Conservation (phyloP, 345 rosid genomes). For the Rubroshorea leprosula region DNA sequence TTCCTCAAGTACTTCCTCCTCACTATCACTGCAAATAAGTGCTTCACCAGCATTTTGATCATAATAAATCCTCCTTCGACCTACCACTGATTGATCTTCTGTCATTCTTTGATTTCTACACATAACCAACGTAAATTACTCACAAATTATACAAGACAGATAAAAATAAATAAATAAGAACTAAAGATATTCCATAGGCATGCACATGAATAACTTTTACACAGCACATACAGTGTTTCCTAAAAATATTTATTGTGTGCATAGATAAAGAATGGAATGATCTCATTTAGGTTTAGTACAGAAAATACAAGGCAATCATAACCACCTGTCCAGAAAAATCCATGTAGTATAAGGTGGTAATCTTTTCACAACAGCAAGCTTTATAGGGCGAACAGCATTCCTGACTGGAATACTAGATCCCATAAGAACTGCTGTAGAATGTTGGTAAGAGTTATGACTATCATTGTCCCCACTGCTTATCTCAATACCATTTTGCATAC, state of each 20-base stretch:
- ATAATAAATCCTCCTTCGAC: conserved; percentile 95
- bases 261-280: not conserved
- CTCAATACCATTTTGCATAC: conserved; percentile 57
- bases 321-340: conserved; percentile 90
- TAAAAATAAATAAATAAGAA: not conserved
- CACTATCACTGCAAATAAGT: conserved; percentile 98
- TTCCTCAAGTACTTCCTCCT: conserved; percentile 80
- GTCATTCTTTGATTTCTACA: conserved; percentile 99
- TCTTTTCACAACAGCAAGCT: conserved; percentile 69
- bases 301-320: not conserved
- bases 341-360: conserved; percentile 94
- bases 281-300: not conserved
- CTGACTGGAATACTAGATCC: conserved; percentile 78
- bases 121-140: not conserved
- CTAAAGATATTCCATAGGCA: not conserved
- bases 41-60: conserved; percentile 98
- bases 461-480: conserved; percentile 46
- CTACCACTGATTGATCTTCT: conserved; percentile 95
- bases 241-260: not conserved
- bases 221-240: not conserved
- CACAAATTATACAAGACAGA: not conserved
- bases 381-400: conserved; percentile 67
- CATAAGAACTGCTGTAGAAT: conserved; percentile 51
- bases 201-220: not conserved
- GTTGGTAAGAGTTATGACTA: conserved; percentile 44